Evolutionary conservation across 2,329 filamentous ascomycete genomes (phyloP), one percentile per base, ranked within the genome.

Genomic region (Paraphoma chrysanthemicola): DNA sequence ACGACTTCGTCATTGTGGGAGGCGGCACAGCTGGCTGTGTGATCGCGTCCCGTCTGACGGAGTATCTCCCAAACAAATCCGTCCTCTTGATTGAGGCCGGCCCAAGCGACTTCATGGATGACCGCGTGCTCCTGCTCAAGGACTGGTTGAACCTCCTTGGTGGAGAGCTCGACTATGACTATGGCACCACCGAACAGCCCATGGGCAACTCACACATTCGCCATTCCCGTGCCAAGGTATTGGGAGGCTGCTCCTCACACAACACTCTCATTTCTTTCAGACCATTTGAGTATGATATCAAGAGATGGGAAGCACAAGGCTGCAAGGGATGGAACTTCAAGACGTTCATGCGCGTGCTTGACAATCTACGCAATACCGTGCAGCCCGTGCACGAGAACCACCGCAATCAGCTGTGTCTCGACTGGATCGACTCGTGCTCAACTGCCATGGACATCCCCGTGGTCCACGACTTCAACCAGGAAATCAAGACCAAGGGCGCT

Each of bases 241-340:
- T 97, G 30, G 93, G 93, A 66, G 93, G 93, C 65, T 97, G 93
- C 83, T 96, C 92, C 44, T 94, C 90, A 57, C 93, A 96, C 84
- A 97, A 97, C 80, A 96, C 93, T 17, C 83, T 96, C 69, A 96
- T 97, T 77, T 95, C 91, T 16, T 96, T 96, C 86, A 87, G 92
- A 28, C 92, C 93, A 7, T 96, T 96, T 73, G 88, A 93, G 77
- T 93, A 96, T 77, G 93, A 97, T 78, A 86, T 91, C 80, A 85
- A 91, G 72, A 85, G 91, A 68, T 97, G 93, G 93, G 89, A 93
- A 70, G 86, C 85, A 31, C 82, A 91, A 71, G 93, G 93, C 59
- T 93, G 90, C 80, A 86, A 86, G 73, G 92, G 92, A 69, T 97
- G 93, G 93, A 87, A 86, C 71, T 96, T 96, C 80, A 88, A 91